These are phyloP conservation scores for Hypoxylon sp. DNA, from an alignment of 2,329 filamentous ascomycete genomes.

Conservation along the genomic window DNA sequence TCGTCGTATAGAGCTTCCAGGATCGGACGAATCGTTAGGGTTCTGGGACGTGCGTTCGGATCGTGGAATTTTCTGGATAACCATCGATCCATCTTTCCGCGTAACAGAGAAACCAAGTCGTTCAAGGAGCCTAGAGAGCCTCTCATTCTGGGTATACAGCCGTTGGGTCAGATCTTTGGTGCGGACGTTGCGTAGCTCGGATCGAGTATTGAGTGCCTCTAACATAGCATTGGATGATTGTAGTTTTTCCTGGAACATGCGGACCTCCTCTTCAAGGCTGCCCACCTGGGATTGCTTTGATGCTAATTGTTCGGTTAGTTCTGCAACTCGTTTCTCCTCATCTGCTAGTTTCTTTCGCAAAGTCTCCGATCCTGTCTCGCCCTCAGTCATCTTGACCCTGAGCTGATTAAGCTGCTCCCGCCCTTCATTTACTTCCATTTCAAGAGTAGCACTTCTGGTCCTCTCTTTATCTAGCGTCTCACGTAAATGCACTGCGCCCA, in stretches of 20 bases:
- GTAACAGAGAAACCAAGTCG: conserved; percentile 87
- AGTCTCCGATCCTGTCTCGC: conserved; percentile 85
- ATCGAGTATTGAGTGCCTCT: conserved; percentile 66
- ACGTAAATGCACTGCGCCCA: conserved; percentile 65
- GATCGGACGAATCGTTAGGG: conserved; percentile 71
- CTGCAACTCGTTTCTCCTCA: conserved; percentile 78
- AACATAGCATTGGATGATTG: conserved; percentile 68
- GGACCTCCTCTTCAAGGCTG: conserved; percentile 81
- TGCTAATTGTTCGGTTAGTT: conserved; percentile 78
- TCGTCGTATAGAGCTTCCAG: conserved; percentile 66
- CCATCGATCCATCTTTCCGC: conserved; percentile 79
- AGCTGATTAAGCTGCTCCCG: conserved; percentile 78
- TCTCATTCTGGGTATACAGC: conserved; percentile 86
- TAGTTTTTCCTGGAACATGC: conserved; percentile 76
- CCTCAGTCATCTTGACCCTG: conserved; percentile 81
- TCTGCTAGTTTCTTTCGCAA: conserved; percentile 81
- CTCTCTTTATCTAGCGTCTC: conserved; percentile 69
- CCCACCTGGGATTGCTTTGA: conserved; percentile 82
- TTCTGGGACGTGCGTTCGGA: conserved; percentile 72
- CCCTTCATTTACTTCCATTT: conserved; percentile 73
- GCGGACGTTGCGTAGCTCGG: conserved; percentile 78
- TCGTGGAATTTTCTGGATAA: conserved; percentile 79
- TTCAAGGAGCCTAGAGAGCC: conserved; percentile 86
- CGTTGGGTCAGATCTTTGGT: conserved; percentile 88
- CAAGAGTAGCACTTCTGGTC: conserved; percentile 68